Base-by-base conservation (phyloP, 129 eudicot species). In the Calendula officinalis region DNA sequence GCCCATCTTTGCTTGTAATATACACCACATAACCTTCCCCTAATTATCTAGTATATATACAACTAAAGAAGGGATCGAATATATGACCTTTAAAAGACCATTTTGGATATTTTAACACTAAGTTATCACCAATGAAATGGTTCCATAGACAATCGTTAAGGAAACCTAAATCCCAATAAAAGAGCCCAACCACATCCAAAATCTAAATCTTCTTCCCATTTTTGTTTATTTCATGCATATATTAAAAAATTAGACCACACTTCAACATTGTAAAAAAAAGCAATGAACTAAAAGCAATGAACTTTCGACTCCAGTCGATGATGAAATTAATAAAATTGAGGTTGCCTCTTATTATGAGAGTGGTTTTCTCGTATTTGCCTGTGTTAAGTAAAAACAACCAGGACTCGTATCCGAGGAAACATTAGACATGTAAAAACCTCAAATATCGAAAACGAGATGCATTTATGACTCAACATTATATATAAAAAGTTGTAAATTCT, bases 391-490 rank as follows among this genome's bases (percentile, higher is more conserved):
- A 56, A 49, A 1, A 35, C 62, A 36, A 14, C 43, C 27, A 0
- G 43, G 15, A 32, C 22, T 2, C 15, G 11, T 38, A 6, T 37
- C 30, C 30, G 27, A 37, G 32, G 33, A 3, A n/a, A 13, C 17
- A 58, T 8, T 47, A 48, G 69, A 34, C 36, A 27, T 47, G 36
- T 64, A 30, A 41, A 63, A 43, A 43, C 67, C 67, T 62, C 17
- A 5, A 41, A 40, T 60, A 30, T 34, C 11, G n/a, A 56, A 56
- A 56, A 35, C 43, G 42, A 35, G 42, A 6, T 34, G 5, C 22
- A 14, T 62, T 61, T 34, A 32, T 62, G 27, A 42, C 14, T 32
- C 53, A 12, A 16, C 38, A 11, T 36, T 36, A 8, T 4, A n/a
- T 6, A 33, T 9, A 1, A 54, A 54, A 22, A 40, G 44, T 22